phyloP scores from a whole-genome alignment of 2,329 filamentous ascomycete species.

The Penicillium paneum region DNA sequence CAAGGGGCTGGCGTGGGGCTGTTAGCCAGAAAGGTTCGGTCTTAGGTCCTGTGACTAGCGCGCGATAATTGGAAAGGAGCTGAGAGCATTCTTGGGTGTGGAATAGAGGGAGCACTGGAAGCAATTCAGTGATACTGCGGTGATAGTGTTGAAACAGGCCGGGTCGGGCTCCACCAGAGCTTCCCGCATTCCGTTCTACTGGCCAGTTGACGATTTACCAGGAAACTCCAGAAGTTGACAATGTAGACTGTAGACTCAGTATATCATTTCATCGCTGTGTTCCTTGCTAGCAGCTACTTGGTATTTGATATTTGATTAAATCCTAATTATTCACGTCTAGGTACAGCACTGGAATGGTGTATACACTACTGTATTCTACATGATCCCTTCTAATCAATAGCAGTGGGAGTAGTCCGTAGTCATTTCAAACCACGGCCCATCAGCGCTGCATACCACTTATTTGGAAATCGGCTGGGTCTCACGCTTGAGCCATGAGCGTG shows the following conservation, averaged over 20 bases:
- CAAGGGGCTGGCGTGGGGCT: slow-evolving; percentile 16
- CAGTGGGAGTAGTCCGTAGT: not conserved
- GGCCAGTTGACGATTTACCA: slow-evolving; percentile 3
- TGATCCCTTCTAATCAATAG: not conserved
- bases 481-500: slow-evolving; percentile 75
- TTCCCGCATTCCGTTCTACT: slow-evolving; percentile 21
- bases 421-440: not conserved
- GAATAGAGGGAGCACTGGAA: not conserved
- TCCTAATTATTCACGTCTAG: not conserved
- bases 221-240: not conserved
- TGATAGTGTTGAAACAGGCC: slow-evolving; percentile 7
- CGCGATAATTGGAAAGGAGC: slow-evolving; percentile 14
- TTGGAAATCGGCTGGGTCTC: slow-evolving; percentile 69
- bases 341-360: not conserved
- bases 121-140: slow-evolving; percentile 2
- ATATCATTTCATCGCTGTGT: not conserved
- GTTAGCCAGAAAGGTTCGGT: slow-evolving; percentile 1
- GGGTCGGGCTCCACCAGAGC: slow-evolving; percentile 24
- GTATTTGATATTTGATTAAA: not conserved
- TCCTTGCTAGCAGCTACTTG: not conserved
- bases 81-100: slow-evolving; percentile 26
- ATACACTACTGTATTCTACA: not conserved
- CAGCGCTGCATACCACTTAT: slow-evolving; percentile 11
- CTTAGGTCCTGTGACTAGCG: slow-evolving; percentile 20
- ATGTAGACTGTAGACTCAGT: not conserved